Percentiles rank a stretch among this genome's conserved stretches.
phyloP scores from a whole-genome alignment of 2,329 filamentous ascomycete genomes.

The Didymella segeticola region DNA sequence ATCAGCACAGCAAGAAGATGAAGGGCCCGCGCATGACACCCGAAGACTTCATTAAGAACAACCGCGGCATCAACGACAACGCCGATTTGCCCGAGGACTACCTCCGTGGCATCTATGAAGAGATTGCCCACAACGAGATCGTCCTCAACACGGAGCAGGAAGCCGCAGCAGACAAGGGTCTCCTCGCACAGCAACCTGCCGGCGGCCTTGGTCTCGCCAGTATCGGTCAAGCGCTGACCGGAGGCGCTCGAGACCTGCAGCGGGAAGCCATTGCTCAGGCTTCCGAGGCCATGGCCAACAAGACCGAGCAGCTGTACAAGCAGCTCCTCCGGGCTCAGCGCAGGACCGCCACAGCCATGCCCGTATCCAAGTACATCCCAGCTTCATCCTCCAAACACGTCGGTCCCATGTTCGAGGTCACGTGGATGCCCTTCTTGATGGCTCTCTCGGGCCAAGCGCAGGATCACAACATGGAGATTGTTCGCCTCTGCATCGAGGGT shows the following conservation, averaged over 20 bases:
- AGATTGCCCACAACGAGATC: constrained; percentile 90
- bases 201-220: constrained; percentile 75
- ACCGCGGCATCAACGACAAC: constrained; percentile 96
- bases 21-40: constrained; percentile 85
- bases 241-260: constrained; percentile 89
- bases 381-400: constrained; percentile 94
- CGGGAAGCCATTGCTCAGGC: constrained; percentile 93
- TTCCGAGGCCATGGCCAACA: constrained; percentile 89
- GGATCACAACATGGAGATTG: constrained; percentile 90
- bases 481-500: constrained; percentile 91
- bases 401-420: constrained; percentile 97
- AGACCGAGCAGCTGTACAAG: constrained; percentile 87
- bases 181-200: constrained; percentile 60
- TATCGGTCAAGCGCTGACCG: constrained; percentile 87
- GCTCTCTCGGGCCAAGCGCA: constrained; percentile 93
- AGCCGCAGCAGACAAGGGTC: constrained; percentile 80
- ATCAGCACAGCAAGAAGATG: constrained; percentile 90
- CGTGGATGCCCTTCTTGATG: constrained; percentile 99
- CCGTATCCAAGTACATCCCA: constrained; percentile 78
- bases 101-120: constrained; percentile 85
- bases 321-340: constrained; percentile 89
- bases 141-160: constrained; percentile 92
- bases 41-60: constrained; percentile 99
- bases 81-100: constrained; percentile 94
- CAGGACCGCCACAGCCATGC: constrained; percentile 74